Conservation (phyloP, 768 basidiomycete genomes). For the Tulasnella sp. region DNA sequence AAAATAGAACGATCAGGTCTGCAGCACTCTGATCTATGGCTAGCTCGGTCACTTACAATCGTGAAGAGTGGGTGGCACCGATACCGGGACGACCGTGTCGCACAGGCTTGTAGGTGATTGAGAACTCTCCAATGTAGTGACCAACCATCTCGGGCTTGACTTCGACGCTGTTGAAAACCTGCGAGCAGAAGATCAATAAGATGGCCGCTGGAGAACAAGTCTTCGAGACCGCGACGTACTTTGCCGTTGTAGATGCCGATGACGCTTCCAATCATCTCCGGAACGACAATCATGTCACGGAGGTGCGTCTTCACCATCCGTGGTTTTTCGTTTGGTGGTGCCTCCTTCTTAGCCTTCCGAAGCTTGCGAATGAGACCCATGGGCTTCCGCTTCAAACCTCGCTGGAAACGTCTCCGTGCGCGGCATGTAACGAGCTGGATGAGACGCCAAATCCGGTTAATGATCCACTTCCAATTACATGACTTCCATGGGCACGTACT, state of each 20-base stretch:
- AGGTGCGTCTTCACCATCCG: constrained; percentile 98
- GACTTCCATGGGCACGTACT: background rate
- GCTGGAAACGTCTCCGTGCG: constrained; percentile 96
- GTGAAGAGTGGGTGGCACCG: constrained; percentile 35
- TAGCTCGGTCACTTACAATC: constrained; percentile 17
- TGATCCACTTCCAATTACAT: background rate
- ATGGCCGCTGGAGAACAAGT: background rate
- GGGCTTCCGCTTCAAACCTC: constrained; percentile 96
- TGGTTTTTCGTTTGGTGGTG: constrained; percentile 98
- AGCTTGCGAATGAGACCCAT: constrained; percentile 99
- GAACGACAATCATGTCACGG: constrained; percentile 99
- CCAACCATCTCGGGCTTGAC: constrained; percentile 99
- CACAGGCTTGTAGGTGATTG: constrained; percentile 95
- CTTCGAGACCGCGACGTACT: constrained; percentile 37
- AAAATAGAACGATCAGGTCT: background rate
- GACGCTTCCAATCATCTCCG: constrained; percentile 99
- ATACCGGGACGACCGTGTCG: constrained; percentile 99
- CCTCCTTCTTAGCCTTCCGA: constrained; percentile 99
- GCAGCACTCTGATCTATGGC: background rate
- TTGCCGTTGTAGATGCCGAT: constrained; percentile 99
- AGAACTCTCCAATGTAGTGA: constrained; percentile 97
- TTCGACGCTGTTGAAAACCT: constrained; percentile 94
- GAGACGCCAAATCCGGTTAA: background rate
- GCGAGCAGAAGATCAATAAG: background rate
- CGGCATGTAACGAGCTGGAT: constrained; percentile 91